Evolutionary conservation across 2,329 filamentous ascomycete genomes (phyloP).

Genomic region (Lasiodiplodia citricola): DNA sequence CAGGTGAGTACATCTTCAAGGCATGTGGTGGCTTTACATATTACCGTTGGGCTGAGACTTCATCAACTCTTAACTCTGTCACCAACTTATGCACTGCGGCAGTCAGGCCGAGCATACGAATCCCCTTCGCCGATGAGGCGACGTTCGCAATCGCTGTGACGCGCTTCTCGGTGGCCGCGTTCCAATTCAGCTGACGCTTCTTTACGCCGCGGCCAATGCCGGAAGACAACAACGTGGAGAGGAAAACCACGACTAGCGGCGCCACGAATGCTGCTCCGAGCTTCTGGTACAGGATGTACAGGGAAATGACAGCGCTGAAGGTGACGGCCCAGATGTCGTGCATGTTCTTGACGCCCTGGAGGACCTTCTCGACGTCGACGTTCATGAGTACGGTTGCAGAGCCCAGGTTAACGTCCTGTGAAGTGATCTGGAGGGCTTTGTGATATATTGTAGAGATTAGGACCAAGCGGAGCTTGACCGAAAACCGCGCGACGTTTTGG

Average conservation of each 20-base stretch:
- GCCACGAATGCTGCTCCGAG: constrained; percentile 35
- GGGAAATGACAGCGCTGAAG: constrained; percentile 31
- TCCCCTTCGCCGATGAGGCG: constrained; percentile 34
- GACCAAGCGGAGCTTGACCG: constrained; percentile 34
- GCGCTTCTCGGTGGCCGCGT: constrained; percentile 33
- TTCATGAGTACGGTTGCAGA: constrained; percentile 38
- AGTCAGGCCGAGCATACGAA: constrained; percentile 35
- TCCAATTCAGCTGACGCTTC: constrained; percentile 31
- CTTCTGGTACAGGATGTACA: constrained; percentile 36
- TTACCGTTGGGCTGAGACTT: constrained; percentile 30
- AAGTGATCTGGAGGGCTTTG: constrained; percentile 31
- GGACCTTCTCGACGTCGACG: constrained; percentile 38
- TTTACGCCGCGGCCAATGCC: constrained; percentile 31
- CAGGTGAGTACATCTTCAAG: not conserved
- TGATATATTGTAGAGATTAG: constrained; percentile 36
- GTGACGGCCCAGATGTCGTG: constrained; percentile 36
- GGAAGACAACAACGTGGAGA: constrained; percentile 27
- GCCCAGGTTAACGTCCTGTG: constrained; percentile 30
- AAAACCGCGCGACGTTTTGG: constrained; percentile 33
- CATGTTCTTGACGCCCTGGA: constrained; percentile 31
- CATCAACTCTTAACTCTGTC: constrained; percentile 31
- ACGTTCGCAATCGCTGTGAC: constrained; percentile 33
- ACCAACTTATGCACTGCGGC: constrained; percentile 31
- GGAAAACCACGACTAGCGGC: constrained; percentile 32
- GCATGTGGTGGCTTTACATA: not conserved